phyloP scores from a whole-genome alignment of 202 grass and related monocot genomes.

The Eragrostis tef region DNA sequence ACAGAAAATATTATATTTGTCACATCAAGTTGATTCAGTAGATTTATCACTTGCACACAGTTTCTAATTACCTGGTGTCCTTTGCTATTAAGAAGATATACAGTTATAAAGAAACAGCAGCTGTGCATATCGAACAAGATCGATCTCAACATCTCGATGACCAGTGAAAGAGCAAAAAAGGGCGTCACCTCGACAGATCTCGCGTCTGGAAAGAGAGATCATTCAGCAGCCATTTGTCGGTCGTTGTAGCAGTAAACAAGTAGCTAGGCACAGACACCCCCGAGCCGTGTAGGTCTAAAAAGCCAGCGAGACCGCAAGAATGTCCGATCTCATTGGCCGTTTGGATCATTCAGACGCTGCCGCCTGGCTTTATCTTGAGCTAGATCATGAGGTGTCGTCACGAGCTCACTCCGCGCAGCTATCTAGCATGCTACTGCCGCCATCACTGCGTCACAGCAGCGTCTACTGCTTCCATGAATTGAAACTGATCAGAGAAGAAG shows the following conservation, averaged over 20 bases:
- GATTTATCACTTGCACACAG: background rate
- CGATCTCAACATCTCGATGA: background rate
- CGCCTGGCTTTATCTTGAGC: background rate
- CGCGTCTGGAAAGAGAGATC: conserved; percentile 41
- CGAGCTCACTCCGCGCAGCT: background rate
- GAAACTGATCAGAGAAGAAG: background rate
- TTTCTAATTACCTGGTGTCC: background rate
- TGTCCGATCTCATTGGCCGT: conserved; percentile 11
- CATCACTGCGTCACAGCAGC: background rate
- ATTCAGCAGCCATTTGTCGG: conserved; percentile 43
- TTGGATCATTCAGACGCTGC: background rate
- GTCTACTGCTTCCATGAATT: background rate
- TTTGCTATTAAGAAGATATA: background rate
- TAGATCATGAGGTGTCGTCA: conserved; percentile 29
- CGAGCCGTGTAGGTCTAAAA: conserved; percentile 1
- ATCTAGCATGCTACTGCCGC: background rate
- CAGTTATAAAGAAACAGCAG: background rate
- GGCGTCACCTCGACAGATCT: conserved; percentile 17
- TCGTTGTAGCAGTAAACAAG: conserved; percentile 7
- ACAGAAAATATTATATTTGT: conserved; percentile 16
- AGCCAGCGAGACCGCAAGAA: conserved; percentile 30
- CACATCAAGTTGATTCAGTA: conserved; percentile 3
- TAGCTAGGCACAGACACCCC: background rate
- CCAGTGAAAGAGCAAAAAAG: conserved; percentile 1
- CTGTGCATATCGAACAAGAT: background rate